Evolutionary conservation across 2,329 filamentous ascomycete species (phyloP), one percentile per base, ranked within the genome.

Genomic region (Ploettnerulaceae sp.): DNA sequence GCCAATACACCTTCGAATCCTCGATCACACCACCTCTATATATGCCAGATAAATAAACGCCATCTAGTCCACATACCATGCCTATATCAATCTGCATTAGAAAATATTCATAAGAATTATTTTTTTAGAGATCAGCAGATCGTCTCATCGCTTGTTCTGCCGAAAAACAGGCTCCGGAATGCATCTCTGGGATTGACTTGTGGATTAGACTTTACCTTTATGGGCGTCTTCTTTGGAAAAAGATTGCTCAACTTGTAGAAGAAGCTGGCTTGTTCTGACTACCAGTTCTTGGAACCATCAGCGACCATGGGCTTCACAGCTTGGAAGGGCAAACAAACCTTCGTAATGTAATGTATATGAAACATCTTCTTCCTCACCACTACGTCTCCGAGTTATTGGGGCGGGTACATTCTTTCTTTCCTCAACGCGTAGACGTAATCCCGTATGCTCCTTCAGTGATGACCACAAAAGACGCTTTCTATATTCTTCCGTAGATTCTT

Each of bases 301-400:
- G 47, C 60, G 31, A 4, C 8, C n/a, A 4, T 25, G 5, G 9
- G n/a, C 28, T 6, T 7, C 9, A n/a, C 18, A 7, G 7, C 11
- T 22, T 4, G 32, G 9, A 22, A 9, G 34, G 61, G 29, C n/a
- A 32, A 32, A 32, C 73, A 47, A 68, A 87, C 86, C 82, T 75
- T 86, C 73, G 58, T 86, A 86, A 46, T 85, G 77, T 21, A 93
- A 69, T 33, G 75, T 75, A 61, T 89, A 93, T 44, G 73, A 79
- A 7, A 86, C 78, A 3, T 82, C 73, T n/a, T 76, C 66, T 34
- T 89, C 81, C 40, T 82, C 76, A 37, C 49, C 52, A 15, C 33
- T 48, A 7, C 67, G 68, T n/a, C n/a, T n/a, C 2, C 71, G 68
- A n/a, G 79, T 66, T 7, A 86, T 66, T 77, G 48, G 69, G 58